Base-by-base conservation (phyloP, 176 grass and related monocot genomes). In the Phragmites australis region DNA sequence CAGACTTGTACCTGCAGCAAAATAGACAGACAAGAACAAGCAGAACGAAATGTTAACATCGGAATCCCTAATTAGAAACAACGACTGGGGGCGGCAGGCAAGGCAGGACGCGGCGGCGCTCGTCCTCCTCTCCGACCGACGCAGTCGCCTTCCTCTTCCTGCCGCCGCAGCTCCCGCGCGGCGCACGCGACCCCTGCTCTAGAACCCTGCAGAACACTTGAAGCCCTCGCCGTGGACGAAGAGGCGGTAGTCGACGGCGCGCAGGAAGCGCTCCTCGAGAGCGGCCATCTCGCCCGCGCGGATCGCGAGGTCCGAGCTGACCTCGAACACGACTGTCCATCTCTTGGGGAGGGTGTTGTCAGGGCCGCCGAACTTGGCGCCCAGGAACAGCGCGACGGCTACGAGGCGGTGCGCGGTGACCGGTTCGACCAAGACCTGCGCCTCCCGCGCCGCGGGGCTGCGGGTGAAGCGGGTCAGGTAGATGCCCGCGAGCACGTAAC, bases 361-460 rank as follows among this genome's bases (percentile, higher is more conserved):
- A 1, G 27, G 25, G 14, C 26, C 27, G 27, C 46, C 68, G 27
- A 51, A 72, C 46, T 72, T 72, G 45, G 68, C 48, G 18, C 29
- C 76, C 6, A 78, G 45, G 12, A 78, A 40, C 0, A 78, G 7
- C 12, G 59, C 44, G 19, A 39, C 60, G 44, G 76, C 59, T 1
- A 37, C 60, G 13, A 78, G 60, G 19, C 76, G 59, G 44, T 78
- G 76, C 59, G 30, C 21, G 12, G 76, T 78, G 59, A 45, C 2
- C 45, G 76, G 59, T 44, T 78, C 59, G 17, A 78, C 30, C 19
- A 34, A 1, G 29, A 78, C 10, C 59, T 45, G 29, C 5, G 76
- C 60, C 45, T 65, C 44, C 6, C 13, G 14, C 18, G 19, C 76
- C 1, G 44, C 19, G 44, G 46, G 10, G 76, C 76, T 78, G 44